Base-by-base conservation (phyloP, 83 land plant genomes). In the Picea engelmannii region DNA sequence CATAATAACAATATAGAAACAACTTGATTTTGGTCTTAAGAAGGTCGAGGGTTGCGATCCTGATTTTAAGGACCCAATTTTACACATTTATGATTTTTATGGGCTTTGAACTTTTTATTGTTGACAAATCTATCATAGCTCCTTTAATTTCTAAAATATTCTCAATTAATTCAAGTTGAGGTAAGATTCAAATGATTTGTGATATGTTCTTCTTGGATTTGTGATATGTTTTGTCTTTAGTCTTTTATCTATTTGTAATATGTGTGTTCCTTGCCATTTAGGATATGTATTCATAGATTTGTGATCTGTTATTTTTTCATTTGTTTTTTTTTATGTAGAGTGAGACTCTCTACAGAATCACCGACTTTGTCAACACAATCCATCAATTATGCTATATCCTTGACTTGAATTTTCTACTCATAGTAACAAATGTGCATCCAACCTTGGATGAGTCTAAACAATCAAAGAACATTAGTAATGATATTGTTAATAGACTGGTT, bases 341-440 rank as follows among this genome's bases (percentile, higher is more conserved):
- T 81, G 88, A 87, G 70, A 84, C 93, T 4, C 76, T 94, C 75
- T 83, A 84, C 68, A 87, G 85, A 80, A 87, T 95, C 21, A 71
- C 87, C 44, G 92, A 91, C 9, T 85, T 84, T 62, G 40, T 86
- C 23, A 62, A 83, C 75, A 85, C 84, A 58, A 59, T 94, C 58
- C 87, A 89, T 78, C 85, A 86, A 1, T 71, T 91, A 24, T 95
- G 97, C 61, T 69, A 35, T 18, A 91, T 95, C 2, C 90, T 95
- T 62, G 93, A 92, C 44, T 40, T 89, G 78, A 94, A 95, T 87
- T 95, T 93, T 81, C 78, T 85, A 78, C 80, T 68, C 24, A 87
- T 85, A 17, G 60, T 85, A 13, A 83, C n/a, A 64, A 90, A 91
- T 18, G 85, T 95, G 44, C 94, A 95, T 80, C 97, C 96, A 5